Evolutionary conservation across 192 early-diverging fungal genomes (phyloP), one percentile per base, ranked within the genome.

Genomic region (Entomortierella beljakovae): DNA sequence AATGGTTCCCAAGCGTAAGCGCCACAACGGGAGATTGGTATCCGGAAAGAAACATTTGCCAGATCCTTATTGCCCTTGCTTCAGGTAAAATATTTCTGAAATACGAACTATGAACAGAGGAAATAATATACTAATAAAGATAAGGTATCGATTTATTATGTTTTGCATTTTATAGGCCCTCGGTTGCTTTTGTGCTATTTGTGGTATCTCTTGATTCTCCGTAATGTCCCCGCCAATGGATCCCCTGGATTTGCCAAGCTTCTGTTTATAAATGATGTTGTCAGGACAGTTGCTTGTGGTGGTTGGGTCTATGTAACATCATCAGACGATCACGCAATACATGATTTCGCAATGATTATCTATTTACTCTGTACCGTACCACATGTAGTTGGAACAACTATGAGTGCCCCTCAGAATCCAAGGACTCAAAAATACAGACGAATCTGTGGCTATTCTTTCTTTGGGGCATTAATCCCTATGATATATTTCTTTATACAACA

Each of bases 251-350:
- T 61, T 64, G 85, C 75, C 31, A 79, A 79, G 61, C 65, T 79
- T 20, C 67, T 79, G 25, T 63, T 79, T 18, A 49, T 53, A 1
- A 79, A 79, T 54, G 87, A 86, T 31, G 23, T 86, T 16, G 40
- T 92, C 67, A 90, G 93, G 61, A 92, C 92, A n/a, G 76, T 90
- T 22, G 86, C 92, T 11, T 93, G 92, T 54, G 93, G 92, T 43
- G 92, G 93, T 23, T 95, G 93, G 93, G 90, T 92, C 6, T 95
- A 93, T 67, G 87, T 95, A 64, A 95, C 91, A 8, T 93, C 91
- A 0, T 87, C 90, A 22, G 93, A 95, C 62, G 92, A 95, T 80
- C 93, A 93, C 70, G 81, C 86, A 22, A 85, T 88, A 29, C 93
- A 95, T 62, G 93, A 95, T 52, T 83, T 95, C 56, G 88, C 90